Base-by-base conservation (phyloP, 2,329 filamentous ascomycete genomes). In the Aspergillus jensenii region DNA sequence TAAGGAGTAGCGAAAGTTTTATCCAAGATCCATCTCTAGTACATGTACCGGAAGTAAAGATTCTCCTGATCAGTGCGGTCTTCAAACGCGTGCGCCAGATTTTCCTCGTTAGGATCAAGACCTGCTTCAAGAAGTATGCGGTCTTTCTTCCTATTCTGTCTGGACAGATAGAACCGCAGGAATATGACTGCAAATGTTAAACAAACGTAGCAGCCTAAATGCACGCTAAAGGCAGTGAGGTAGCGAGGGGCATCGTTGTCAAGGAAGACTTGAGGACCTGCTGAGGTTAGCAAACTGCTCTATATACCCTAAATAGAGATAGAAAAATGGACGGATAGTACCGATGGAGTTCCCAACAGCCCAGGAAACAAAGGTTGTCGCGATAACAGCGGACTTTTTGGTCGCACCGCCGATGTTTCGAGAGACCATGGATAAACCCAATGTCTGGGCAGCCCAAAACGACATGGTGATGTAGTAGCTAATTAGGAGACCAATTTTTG, bases 381-480 rank as follows among this genome's bases (percentile, higher is more conserved):
- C 86, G 3, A 90, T 82, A 6, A 84, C 85, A 9, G 87, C 81
- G 0, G 83, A 82, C 71, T 90, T 90, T 76, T 91, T 91, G 2
- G 88, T 91, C 65, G 89, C 87, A 0, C 89, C 89, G 27, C 85
- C 89, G 11, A 90, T 78, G 66, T 91, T 91, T 15, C 87, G 82
- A 0, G 84, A 85, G 58, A 90, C 81, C 78, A 91, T 82, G 15
- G 86, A 87, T 65, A 91, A 80, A 8, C 82, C 79, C 12, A 90
- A 77, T 2, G 86, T 88, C 67, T 89, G 84, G 0, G 87, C 88
- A 0, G 88, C 87, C 88, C 88, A 91, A 81, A 92, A 92, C 5
- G 87, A 90, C 19, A 91, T 80, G 0, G 86, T 87, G 61, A 91
- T 87, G 75, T 91, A 92, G 79, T 91, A 92, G 67, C 81, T 84